Evolutionary conservation across 805 yeast genomes (phyloP).

Genomic region (Spathaspora boniae): DNA sequence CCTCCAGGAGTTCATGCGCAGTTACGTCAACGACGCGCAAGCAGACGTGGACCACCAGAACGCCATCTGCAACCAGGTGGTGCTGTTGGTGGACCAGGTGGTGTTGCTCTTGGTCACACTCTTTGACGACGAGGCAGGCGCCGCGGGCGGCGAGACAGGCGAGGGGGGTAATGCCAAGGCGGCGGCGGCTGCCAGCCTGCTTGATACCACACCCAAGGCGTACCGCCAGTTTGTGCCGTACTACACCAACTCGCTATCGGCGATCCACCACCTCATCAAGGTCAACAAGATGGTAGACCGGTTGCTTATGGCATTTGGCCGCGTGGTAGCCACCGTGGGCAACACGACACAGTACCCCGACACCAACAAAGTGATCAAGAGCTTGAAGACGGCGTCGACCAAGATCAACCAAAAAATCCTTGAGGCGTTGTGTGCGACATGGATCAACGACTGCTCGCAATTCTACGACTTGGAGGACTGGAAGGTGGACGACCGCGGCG

Average conservation of each 20-base stretch:
- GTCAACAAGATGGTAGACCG: constrained; percentile 24
- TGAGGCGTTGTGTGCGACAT: constrained; percentile 40
- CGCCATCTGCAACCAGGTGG: constrained; percentile 22
- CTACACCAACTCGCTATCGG: constrained; percentile 38
- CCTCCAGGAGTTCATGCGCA: constrained; percentile 33
- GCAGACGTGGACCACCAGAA: constrained; percentile 29
- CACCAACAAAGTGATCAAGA: constrained; percentile 35
- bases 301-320: constrained; percentile 30
- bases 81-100: constrained; percentile 23
- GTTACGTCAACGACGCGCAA: constrained; percentile 32
- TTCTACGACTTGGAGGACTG: constrained; percentile 42
- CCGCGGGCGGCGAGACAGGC: too few relatives aligned
- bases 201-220: constrained; percentile 34
- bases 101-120: constrained; percentile 23
- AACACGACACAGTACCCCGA: constrained; percentile 28
- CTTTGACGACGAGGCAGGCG: constrained; percentile 26
- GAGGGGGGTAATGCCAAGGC: constrained; percentile 9
- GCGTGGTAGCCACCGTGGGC: constrained; percentile 29
- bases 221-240: constrained; percentile 36
- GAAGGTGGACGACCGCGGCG: constrained; percentile 24
- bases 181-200: constrained; percentile 19
- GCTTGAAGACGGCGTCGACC: constrained; percentile 28
- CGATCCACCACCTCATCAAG: constrained; percentile 32
- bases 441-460: constrained; percentile 45
- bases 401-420: constrained; percentile 35